Evolutionary conservation across 176 grass and related monocot species (phyloP), one percentile per base, ranked within the genome.

Genomic region (Eleusine coracana): DNA sequence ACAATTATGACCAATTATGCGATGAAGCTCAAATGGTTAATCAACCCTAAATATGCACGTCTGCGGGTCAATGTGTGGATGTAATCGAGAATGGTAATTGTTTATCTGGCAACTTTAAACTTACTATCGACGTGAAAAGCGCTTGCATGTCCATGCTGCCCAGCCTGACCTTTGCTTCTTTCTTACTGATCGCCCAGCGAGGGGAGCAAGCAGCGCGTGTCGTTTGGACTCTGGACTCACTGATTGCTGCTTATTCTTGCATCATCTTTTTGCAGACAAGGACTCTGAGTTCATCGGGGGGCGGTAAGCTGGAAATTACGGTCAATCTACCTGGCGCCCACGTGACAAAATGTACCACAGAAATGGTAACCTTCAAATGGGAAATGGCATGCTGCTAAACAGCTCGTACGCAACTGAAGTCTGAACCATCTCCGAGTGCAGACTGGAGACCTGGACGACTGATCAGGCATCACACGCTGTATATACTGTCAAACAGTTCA

Each of bases 81-180:
- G 34, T 11, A 5, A 12, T 25, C 4, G 55, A 45, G 51, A 50
- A 17, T 12, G 13, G 71, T 77, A 73, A 64, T 51, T 20, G 66
- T 62, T 71, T 71, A 78, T 71, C 66, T 72, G 45, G 77, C 65
- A 71, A 51, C 12, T 83, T 78, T 78, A 70, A 44, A 34, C 31
- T 51, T 15, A 51, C 51, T 17, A 0, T 17, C 49, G 56, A 59
- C 52, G 21, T 21, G 21, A 59, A 21, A 23, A 59, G 21, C 6
- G 21, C 56, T 10, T 10, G 21, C 56, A 59, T 59, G 55, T 12
- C 23, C 59, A 60, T 60, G 58, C 58, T 60, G 59, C n/a, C n/a
- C 59, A 10, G n/a, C 59, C n/a, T 60, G n/a, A 21, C 20, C 54
- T 21, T 17, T 52, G 50, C 15, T 1, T 27, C 27, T 23, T 23